phyloP scores from a whole-genome alignment of 2,329 filamentous ascomycete species.

The Pseudogymnoascus sp. region DNA sequence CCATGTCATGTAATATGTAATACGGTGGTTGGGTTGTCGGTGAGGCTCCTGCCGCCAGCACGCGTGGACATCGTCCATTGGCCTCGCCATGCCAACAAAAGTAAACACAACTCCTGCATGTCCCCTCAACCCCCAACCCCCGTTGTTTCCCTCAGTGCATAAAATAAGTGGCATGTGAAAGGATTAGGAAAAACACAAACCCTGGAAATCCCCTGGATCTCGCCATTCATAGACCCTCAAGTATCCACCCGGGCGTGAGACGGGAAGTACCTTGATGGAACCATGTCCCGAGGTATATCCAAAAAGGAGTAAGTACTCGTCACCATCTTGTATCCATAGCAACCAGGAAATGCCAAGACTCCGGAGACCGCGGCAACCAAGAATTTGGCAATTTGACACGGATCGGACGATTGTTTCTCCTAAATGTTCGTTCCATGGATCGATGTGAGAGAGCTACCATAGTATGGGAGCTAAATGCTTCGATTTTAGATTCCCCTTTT shows the following conservation, averaged over 20 bases:
- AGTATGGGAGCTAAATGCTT: neutral
- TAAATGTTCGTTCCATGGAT: neutral
- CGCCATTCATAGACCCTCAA: constrained; percentile 6
- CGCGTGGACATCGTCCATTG: constrained; percentile 1
- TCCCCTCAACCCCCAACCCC: neutral
- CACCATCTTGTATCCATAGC: constrained; percentile 2
- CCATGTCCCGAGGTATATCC: neutral
- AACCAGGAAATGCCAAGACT: neutral
- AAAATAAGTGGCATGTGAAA: constrained; percentile 1
- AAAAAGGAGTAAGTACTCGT: constrained; percentile 5
- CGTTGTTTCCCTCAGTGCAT: constrained; percentile 4
- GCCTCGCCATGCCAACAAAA: neutral
- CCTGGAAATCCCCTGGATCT: constrained; percentile 8
- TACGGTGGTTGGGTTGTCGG: constrained; percentile 6
- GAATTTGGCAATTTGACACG: neutral
- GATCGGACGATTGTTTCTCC: neutral
- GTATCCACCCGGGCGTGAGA: constrained; percentile 2
- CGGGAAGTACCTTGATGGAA: constrained; percentile 5
- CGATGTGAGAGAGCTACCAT: neutral
- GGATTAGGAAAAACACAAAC: constrained; percentile 1
- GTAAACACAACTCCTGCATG: constrained; percentile 5
- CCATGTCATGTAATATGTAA: neutral
- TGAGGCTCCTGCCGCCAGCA: constrained; percentile 7
- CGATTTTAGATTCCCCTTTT: neutral
- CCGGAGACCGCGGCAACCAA: neutral